Percentiles rank a stretch among this genome's conserved stretches.
phyloP scores from a whole-genome alignment of 176 grass and related monocot species.

The Aegilops longissima region DNA sequence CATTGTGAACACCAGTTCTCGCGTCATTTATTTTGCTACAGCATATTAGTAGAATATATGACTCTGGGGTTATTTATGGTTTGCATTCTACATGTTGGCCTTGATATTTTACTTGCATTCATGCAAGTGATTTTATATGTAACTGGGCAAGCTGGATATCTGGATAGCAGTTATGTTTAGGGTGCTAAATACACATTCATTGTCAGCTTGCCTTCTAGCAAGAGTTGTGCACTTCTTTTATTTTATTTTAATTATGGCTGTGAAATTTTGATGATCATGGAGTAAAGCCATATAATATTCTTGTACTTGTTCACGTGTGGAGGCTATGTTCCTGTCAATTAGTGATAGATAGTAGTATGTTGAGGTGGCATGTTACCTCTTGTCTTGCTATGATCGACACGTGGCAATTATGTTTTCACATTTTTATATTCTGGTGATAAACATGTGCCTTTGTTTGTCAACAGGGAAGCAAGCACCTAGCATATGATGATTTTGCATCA shows the following conservation, averaged over 20 bases:
- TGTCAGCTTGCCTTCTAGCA: neutral
- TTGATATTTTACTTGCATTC: neutral
- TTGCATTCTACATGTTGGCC: neutral
- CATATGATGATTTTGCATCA: neutral
- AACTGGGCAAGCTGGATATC: neutral
- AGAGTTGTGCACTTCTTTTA: neutral
- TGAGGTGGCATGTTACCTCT: neutral
- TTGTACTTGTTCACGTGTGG: neutral
- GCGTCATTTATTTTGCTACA: constrained; percentile 21
- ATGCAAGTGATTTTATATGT: constrained; percentile 2
- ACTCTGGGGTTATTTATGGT: neutral
- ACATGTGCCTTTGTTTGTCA: neutral
- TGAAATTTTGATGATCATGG: neutral
- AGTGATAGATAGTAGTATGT: neutral
- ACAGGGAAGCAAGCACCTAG: neutral
- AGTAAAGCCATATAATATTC: neutral
- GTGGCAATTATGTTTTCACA: neutral
- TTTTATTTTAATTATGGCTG: neutral
- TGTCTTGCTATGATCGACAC: neutral
- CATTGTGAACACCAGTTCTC: constrained; percentile 7
- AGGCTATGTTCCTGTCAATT: neutral
- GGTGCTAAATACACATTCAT: neutral
- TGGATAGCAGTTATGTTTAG: neutral
- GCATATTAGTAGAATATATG: neutral
- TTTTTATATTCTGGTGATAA: neutral